phyloP scores from a whole-genome alignment of 176 grass and related monocot genomes.

The Carex kokanica region DNA sequence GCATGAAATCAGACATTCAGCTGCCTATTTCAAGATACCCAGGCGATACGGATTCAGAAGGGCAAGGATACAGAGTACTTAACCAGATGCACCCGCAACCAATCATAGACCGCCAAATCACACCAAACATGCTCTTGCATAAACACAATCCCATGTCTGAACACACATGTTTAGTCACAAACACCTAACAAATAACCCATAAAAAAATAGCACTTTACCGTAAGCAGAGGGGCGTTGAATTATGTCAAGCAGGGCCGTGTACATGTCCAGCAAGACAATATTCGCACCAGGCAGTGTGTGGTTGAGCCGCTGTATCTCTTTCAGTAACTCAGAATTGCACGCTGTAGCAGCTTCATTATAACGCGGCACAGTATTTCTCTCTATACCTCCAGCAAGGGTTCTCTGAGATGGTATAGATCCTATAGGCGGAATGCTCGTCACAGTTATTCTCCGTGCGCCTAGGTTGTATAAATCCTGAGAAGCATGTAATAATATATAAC shows the following conservation, averaged over 20 bases:
- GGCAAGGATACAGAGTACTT: too few relatives aligned
- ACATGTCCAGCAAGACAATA: constrained; percentile 58
- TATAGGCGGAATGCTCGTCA: constrained; percentile 54
- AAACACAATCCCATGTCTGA: not conserved
- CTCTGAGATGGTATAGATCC: constrained; percentile 90
- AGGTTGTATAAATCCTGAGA: constrained; percentile 44
- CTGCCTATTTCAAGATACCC: too few relatives aligned
- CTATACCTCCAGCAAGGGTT: constrained; percentile 60
- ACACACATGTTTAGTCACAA: not conserved
- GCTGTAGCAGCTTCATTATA: constrained; percentile 69
- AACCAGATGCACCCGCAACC: too few relatives aligned
- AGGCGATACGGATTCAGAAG: too few relatives aligned
- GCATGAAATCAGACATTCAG: too few relatives aligned
- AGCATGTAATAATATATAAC: not conserved
- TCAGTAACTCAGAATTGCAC: constrained; percentile 53
- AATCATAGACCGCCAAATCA: too few relatives aligned
- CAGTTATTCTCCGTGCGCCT: constrained; percentile 43
- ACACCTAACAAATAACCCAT: not conserved
- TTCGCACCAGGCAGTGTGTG: constrained; percentile 40
- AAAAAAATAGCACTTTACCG: constrained; percentile 30
- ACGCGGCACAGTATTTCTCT: constrained; percentile 47
- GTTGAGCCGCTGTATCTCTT: constrained; percentile 66
- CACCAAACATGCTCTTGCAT: not conserved
- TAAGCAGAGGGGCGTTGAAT: constrained; percentile 50
- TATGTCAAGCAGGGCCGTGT: constrained; percentile 66